Percentiles rank a stretch among this genome's conserved stretches.
Evolutionary conservation across 148 eudicot genomes (phyloP).

Genomic region (Salicornia ramosissima): DNA sequence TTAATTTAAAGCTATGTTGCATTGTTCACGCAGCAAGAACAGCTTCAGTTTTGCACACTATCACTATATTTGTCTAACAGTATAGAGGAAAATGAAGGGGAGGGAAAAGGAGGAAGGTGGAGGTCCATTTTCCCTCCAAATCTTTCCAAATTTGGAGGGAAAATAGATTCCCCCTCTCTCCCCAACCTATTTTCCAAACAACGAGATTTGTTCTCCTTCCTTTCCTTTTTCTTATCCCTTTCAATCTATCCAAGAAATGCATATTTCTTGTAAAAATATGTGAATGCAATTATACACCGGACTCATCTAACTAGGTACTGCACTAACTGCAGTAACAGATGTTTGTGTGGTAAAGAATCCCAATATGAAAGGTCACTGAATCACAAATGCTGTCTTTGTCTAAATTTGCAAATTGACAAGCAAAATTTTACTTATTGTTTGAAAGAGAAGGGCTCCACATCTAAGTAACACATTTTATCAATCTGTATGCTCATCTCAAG

Average conservation of each 20-base stretch:
- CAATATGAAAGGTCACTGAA: neutral
- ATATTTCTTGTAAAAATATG: neutral
- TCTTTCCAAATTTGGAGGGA: no score
- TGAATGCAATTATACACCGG: neutral
- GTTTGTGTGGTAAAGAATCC: neutral
- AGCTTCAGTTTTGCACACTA: neutral
- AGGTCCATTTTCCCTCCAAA: no score
- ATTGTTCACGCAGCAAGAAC: neutral
- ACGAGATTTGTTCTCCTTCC: no score
- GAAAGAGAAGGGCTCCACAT: neutral
- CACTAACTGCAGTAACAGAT: conserved; percentile 4
- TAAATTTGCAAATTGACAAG: neutral
- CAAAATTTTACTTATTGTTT: neutral
- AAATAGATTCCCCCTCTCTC: no score
- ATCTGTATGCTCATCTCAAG: neutral
- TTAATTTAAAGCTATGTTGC: no score
- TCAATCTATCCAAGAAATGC: no score
- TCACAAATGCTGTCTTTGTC: neutral
- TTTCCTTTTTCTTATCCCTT: no score
- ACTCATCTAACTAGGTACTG: neutral
- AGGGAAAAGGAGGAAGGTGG: no score
- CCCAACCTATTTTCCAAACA: no score
- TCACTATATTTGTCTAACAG: no score
- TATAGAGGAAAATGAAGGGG: no score
- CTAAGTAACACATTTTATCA: neutral